phyloP scores from a whole-genome alignment of 2,329 filamentous ascomycete species.

The Aspergillus pseudoglaucus region DNA sequence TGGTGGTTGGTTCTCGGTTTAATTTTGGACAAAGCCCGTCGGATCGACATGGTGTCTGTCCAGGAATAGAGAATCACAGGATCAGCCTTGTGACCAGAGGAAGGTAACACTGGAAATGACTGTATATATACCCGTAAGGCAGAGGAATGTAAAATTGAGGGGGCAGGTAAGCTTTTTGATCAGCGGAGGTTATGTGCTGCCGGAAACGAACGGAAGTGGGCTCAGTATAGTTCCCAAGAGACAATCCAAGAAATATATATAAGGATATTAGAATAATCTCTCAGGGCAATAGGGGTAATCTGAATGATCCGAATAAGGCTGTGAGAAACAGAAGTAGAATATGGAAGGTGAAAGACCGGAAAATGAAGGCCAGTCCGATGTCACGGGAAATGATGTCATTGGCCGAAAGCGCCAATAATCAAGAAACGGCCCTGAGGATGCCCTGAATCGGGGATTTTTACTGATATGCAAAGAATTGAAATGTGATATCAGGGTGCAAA shows the following conservation, averaged over 20 bases:
- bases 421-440: too few species aligned
- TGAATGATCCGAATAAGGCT: not conserved
- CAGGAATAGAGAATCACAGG: not conserved
- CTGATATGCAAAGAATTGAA: too few species aligned
- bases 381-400: too few species aligned
- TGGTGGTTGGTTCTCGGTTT: slow-evolving; percentile 20
- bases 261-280: not conserved
- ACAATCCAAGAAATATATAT: not conserved
- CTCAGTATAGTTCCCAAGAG: too few species aligned
- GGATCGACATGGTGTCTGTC: slow-evolving; percentile 41
- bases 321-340: not conserved
- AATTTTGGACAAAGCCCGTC: slow-evolving; percentile 38
- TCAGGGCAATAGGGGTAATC: not conserved
- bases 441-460: too few species aligned
- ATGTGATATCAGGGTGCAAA: too few species aligned
- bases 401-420: too few species aligned
- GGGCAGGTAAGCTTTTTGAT: not conserved
- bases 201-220: not conserved
- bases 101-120: not conserved
- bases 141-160: too few species aligned
- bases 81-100: not conserved
- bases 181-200: not conserved
- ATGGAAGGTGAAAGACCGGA: not conserved
- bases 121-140: not conserved
- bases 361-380: too few species aligned